Evolutionary conservation across 73 alveolate species (phyloP).

Genomic region (Paramecium pentaurelia): DNA sequence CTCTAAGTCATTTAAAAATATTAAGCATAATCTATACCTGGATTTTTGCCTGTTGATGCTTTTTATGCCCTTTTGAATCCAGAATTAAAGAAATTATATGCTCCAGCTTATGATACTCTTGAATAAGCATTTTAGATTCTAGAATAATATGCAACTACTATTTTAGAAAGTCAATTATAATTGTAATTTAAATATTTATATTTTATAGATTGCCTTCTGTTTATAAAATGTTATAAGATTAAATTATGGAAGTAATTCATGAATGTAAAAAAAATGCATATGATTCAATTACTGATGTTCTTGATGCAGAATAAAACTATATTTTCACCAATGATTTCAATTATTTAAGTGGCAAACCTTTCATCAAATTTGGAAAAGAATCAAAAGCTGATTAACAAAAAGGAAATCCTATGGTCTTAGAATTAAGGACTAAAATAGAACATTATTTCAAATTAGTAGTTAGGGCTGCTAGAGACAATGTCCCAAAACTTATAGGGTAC

Average conservation of each 20-base stretch:
- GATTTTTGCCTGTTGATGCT: constrained; percentile 97
- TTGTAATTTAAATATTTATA: neutral
- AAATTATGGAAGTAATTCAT: neutral
- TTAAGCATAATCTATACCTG: constrained; percentile 97
- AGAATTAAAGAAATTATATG: constrained; percentile 75
- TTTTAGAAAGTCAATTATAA: constrained; percentile 52
- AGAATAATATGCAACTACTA: constrained; percentile 78
- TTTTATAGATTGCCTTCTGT: constrained; percentile 23
- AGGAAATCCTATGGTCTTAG: constrained; percentile 72
- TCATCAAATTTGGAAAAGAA: constrained; percentile 72
- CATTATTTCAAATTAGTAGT: constrained; percentile 87
- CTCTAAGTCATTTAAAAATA: constrained; percentile 92
- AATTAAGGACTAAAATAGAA: constrained; percentile 87
- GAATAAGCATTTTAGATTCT: constrained; percentile 77
- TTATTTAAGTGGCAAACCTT: constrained; percentile 83
- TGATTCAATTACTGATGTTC: constrained; percentile 60
- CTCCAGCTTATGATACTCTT: constrained; percentile 86
- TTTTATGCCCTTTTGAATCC: constrained; percentile 84
- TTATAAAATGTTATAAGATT: neutral
- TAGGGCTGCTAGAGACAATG: constrained; percentile 89
- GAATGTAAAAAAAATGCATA: constrained; percentile 24
- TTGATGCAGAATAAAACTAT: constrained; percentile 89
- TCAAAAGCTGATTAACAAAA: constrained; percentile 49
- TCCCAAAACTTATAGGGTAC: constrained; percentile 85
- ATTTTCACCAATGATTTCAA: constrained; percentile 92